A percentile compares a stretch with the other conserved stretches of the same genome.
Evolutionary conservation across 257 asterid species (phyloP).

Genomic region (Linaria vulgaris): DNA sequence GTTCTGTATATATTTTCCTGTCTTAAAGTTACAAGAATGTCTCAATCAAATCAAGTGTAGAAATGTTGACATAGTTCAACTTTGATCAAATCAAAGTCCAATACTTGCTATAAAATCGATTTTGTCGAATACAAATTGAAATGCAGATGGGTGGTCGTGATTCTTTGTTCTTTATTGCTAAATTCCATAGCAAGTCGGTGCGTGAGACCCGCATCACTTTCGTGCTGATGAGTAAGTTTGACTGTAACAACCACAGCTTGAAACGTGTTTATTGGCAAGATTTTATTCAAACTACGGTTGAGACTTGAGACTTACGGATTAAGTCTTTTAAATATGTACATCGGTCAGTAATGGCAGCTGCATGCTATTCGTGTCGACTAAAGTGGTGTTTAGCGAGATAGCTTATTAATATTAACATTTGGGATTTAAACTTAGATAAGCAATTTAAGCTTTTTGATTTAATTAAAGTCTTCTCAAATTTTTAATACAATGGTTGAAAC

Average conservation of each 20-base stretch:
- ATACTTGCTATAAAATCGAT: no score
- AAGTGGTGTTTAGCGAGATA: background rate
- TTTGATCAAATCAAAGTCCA: no score
- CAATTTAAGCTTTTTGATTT: no score
- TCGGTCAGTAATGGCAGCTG: slow-evolving; percentile 20
- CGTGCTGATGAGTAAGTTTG: slow-evolving; percentile 6
- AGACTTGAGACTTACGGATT: background rate
- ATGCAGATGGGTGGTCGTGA: background rate
- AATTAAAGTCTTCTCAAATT: no score
- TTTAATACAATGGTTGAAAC: no score
- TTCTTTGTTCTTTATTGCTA: background rate
- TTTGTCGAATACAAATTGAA: background rate
- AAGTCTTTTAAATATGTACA: background rate
- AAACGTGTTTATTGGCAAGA: background rate
- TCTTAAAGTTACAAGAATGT: no score
- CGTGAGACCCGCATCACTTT: background rate
- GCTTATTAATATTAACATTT: no score
- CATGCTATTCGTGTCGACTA: background rate
- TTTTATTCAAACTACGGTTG: background rate
- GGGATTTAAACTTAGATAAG: no score
- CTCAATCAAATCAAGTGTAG: no score
- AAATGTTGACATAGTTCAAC: no score
- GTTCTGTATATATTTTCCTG: no score
- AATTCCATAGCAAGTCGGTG: background rate
- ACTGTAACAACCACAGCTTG: background rate